phyloP scores from a whole-genome alignment of 192 early-diverging fungal species.

The Thamnidium elegans region DNA sequence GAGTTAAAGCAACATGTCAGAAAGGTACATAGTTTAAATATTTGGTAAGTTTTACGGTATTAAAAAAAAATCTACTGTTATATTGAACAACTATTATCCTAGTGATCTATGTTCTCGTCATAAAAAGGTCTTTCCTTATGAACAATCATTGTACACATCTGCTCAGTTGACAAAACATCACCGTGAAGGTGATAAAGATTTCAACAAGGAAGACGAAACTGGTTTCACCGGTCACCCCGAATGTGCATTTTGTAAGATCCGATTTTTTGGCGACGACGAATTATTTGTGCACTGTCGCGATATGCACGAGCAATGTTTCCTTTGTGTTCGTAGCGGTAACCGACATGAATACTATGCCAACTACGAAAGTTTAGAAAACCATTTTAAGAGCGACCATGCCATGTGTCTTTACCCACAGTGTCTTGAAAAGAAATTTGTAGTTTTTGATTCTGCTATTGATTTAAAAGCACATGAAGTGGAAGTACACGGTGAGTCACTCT shows the following conservation, averaged over 20 bases:
- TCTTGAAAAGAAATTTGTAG: slow-evolving; percentile 94
- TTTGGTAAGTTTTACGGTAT: slow-evolving; percentile 60
- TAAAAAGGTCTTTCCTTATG: slow-evolving; percentile 93
- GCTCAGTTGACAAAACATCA: slow-evolving; percentile 75
- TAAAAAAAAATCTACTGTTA: background rate
- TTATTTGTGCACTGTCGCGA: slow-evolving; percentile 93
- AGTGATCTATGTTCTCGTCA: slow-evolving; percentile 87
- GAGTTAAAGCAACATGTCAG: slow-evolving; percentile 85
- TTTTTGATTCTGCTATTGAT: slow-evolving; percentile 92
- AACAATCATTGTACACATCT: slow-evolving; percentile 81
- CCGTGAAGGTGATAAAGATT: slow-evolving; percentile 58
- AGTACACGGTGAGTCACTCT: slow-evolving; percentile 30
- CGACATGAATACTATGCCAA: slow-evolving; percentile 87
- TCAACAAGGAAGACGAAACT: slow-evolving; percentile 48
- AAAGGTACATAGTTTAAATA: slow-evolving; percentile 62
- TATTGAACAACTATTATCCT: slow-evolving; percentile 9
- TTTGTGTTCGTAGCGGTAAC: slow-evolving; percentile 67
- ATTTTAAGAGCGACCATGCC: slow-evolving; percentile 81
- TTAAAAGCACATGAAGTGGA: slow-evolving; percentile 82
- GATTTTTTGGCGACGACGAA: slow-evolving; percentile 90
- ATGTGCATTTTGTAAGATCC: slow-evolving; percentile 82
- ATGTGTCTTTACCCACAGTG: slow-evolving; percentile 78
- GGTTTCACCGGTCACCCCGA: slow-evolving; percentile 84
- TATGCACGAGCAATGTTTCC: slow-evolving; percentile 90
- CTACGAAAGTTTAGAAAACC: slow-evolving; percentile 70